These are phyloP conservation scores for Zychaea mexicana DNA, from an alignment of 371 early-diverging fungal species.

Conservation along the genomic window DNA sequence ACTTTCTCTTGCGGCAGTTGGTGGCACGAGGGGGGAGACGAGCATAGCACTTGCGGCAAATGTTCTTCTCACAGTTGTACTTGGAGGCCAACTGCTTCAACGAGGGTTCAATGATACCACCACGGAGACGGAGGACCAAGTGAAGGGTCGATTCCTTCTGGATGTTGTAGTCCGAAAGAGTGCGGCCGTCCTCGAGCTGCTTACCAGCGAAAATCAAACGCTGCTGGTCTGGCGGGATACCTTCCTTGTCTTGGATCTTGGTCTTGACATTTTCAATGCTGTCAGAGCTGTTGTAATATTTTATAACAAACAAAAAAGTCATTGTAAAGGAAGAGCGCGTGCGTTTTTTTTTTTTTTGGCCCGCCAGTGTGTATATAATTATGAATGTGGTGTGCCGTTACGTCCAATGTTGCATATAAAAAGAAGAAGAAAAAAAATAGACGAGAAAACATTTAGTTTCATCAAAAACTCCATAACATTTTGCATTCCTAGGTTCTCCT, in stretches of 20 bases:
- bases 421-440: too few species aligned
- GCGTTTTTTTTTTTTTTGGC: background rate
- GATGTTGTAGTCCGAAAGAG: conserved; percentile 88
- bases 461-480: background rate
- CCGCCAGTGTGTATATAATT: background rate
- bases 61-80: conserved; percentile 99
- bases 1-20: conserved; percentile 99
- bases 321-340: too few species aligned
- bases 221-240: conserved; percentile 99
- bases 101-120: conserved; percentile 96
- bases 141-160: conserved; percentile 98
- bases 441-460: too few species aligned
- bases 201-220: conserved; percentile 99
- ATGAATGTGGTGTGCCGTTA: too few species aligned
- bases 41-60: conserved; percentile 99
- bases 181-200: conserved; percentile 99
- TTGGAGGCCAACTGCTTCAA: conserved; percentile 97
- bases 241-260: conserved; percentile 99
- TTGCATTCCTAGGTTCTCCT: conserved; percentile 44
- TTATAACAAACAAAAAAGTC: too few species aligned
- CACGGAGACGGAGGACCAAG: conserved; percentile 98
- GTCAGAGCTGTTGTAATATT: conserved; percentile 45
- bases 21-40: conserved; percentile 99
- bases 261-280: conserved; percentile 79
- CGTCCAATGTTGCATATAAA: too few species aligned